Evolutionary conservation across 2,329 filamentous ascomycete genomes (phyloP), one percentile per base, ranked within the genome.

Genomic region (Fusarium sp.): DNA sequence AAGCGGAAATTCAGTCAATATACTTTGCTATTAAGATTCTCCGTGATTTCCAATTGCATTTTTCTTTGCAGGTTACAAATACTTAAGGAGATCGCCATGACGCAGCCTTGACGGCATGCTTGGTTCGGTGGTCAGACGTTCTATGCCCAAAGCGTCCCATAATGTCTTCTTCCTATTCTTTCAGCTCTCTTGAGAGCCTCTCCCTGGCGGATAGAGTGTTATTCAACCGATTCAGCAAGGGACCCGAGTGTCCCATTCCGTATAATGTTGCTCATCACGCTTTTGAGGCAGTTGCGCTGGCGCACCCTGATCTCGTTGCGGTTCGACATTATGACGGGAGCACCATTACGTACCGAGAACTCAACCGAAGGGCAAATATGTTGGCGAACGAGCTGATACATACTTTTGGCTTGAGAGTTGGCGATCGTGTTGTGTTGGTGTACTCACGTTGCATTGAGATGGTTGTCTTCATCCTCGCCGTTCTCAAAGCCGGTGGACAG

Each of bases 401-500:
- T 23, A 51, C 65, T 6, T 73, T 48, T 5, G 70, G 61, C 19
- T 14, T 73, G 16, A 63, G 29, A 2, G 49, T 73, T 16, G 70
- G 70, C 2, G 70, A 73, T n/a, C 70, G 70, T 23, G 69, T 73
- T 2, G 70, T 73, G n/a, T 41, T 73, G n/a, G 70, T 73, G 5
- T 73, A 73, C 48, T 73, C 70, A 0, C 70, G 70, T 11, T 71
- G 70, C 12, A 73, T 73, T 1, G 70, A 73, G 46, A 73, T 73
- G 70, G 66, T 73, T 18, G 57, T 71, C 8, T 73, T 73, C 23
- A 73, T 73, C 49, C 55, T 73, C 25, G 70, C 70, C 4, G 70
- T 73, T 4, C 66, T 73, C 19, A 73, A 73, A 7, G 70, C 70
- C 7, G 70, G 70, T 6, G 70, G 70, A 19, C 70, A 73, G 7